Evolutionary conservation across 208 protist species (phyloP).

Genomic region (Lotmaria passim): DNA sequence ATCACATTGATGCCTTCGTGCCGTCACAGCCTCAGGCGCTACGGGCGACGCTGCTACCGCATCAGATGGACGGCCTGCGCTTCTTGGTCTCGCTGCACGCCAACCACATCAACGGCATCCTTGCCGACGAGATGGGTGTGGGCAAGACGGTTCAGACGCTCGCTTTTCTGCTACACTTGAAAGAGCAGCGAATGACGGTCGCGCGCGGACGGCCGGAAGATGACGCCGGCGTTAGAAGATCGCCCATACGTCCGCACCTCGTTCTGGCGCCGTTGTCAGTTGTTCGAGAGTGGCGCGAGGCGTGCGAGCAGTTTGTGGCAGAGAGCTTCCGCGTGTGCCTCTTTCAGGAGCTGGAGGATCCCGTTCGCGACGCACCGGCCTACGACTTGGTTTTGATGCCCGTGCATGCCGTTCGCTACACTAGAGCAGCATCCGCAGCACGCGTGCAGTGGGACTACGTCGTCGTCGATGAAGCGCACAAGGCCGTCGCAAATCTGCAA

Average conservation of each 20-base stretch:
- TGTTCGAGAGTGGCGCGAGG: constrained; percentile 94
- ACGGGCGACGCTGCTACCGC: constrained; percentile 87
- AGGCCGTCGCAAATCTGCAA: constrained; percentile 62
- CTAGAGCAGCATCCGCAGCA: constrained; percentile 17
- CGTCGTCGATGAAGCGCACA: constrained; percentile 86
- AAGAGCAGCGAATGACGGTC: constrained; percentile 20
- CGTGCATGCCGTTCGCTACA: constrained; percentile 42
- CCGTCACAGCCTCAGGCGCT: constrained; percentile 40
- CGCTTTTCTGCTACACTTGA: constrained; percentile 67
- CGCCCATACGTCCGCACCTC: constrained; percentile 79
- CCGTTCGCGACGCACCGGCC: constrained; percentile 23
- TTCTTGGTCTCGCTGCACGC: constrained; percentile 86
- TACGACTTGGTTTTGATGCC: constrained; percentile 64
- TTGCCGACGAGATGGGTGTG: constrained; percentile 97
- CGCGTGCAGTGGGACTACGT: constrained; percentile 64
- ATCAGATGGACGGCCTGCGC: constrained; percentile 97
- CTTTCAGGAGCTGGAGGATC: constrained; percentile 38
- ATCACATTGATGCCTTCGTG: constrained; percentile 52
- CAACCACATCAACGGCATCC: constrained; percentile 94
- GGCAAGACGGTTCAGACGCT: constrained; percentile 96
- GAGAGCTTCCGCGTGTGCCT: constrained; percentile 46
- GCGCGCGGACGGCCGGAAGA: not conserved
- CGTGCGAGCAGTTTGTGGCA: constrained; percentile 88
- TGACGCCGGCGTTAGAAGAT: no score
- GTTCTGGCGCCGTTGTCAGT: constrained; percentile 90